A percentile compares a stretch with the other conserved stretches of the same genome.
Conservation (phyloP, 1,284 basidiomycete species). For the Naganishia albida region DNA sequence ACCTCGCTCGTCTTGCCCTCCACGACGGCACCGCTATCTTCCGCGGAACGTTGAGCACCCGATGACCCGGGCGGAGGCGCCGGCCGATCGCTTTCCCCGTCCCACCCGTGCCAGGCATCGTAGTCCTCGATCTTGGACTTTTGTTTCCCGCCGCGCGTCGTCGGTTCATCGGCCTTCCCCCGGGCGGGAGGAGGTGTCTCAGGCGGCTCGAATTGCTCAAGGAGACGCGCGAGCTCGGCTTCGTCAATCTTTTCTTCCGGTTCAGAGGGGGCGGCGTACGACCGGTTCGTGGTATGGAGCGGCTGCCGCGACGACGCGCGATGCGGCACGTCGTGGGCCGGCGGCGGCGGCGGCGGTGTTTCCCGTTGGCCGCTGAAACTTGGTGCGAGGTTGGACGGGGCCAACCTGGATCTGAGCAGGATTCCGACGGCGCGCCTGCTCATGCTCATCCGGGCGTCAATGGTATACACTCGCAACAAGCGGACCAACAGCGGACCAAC, state of each 20-base stretch:
- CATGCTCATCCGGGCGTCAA: neutral
- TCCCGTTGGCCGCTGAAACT: neutral
- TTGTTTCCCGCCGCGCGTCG: neutral
- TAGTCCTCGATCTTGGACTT: slow-evolving; percentile 30
- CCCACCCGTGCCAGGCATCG: slow-evolving; percentile 30
- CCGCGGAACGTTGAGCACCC: no score
- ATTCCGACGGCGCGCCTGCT: neutral
- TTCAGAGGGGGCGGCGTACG: neutral
- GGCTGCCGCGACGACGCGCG: no score
- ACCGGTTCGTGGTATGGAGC: neutral
- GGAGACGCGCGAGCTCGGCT: slow-evolving; percentile 7
- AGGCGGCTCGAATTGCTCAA: slow-evolving; percentile 23
- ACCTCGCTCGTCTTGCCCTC: no score
- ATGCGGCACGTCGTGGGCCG: no score
- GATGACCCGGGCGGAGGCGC: neutral
- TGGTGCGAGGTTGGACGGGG: neutral
- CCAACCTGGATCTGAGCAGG: slow-evolving; percentile 1
- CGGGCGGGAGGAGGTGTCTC: neutral
- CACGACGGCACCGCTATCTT: no score
- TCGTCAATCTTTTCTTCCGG: neutral
- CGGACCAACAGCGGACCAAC: no score
- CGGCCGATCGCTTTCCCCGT: no score
- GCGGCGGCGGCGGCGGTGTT: no score
- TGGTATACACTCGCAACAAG: no score
- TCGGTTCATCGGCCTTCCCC: neutral